Percentiles rank a stretch among this genome's conserved stretches.
Evolutionary conservation across 768 basidiomycete genomes (phyloP).

Genomic region (Antrodiella citrinella): DNA sequence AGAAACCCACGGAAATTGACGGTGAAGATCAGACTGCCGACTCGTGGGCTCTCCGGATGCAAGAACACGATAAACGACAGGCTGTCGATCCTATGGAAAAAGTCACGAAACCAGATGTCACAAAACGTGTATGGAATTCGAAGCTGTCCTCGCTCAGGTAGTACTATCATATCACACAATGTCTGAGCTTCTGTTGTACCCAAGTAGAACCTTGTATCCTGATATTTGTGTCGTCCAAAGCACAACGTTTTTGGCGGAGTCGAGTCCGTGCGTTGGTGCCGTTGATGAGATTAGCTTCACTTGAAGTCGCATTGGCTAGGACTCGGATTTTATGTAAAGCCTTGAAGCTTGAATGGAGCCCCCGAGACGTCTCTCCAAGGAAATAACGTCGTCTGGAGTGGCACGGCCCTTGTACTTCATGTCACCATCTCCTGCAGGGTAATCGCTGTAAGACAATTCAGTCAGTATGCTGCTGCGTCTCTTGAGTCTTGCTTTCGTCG

Average conservation of each 20-base stretch:
- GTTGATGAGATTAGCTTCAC: slow-evolving; percentile 16
- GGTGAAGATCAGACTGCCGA: slow-evolving; percentile 5
- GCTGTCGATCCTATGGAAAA: slow-evolving; percentile 20
- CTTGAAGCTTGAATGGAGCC: no score
- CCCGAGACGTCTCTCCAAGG: slow-evolving; percentile 28
- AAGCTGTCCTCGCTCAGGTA: slow-evolving; percentile 5
- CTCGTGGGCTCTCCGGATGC: slow-evolving; percentile 22
- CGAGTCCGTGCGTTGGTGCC: slow-evolving; percentile 22
- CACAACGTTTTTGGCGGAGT: slow-evolving; percentile 9
- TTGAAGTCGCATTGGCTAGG: slow-evolving; percentile 4
- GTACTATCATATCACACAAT: no score
- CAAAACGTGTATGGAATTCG: slow-evolving; percentile 17
- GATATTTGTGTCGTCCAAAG: no score
- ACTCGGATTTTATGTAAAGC: no score
- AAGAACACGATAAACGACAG: slow-evolving; percentile 19
- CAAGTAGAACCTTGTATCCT: no score
- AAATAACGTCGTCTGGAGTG: slow-evolving; percentile 29
- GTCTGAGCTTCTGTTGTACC: no score
- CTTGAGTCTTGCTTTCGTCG: no score
- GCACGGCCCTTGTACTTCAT: slow-evolving; percentile 30
- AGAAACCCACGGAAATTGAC: slow-evolving; percentile 18
- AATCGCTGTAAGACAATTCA: slow-evolving; percentile 50
- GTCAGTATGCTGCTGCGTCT: no score
- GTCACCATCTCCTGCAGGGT: slow-evolving; percentile 40
- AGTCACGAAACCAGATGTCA: slow-evolving; percentile 20